Evolutionary conservation across 345 rosid genomes (phyloP), one percentile per base, ranked within the genome.

Genomic region (Euphorbia tirucalli): DNA sequence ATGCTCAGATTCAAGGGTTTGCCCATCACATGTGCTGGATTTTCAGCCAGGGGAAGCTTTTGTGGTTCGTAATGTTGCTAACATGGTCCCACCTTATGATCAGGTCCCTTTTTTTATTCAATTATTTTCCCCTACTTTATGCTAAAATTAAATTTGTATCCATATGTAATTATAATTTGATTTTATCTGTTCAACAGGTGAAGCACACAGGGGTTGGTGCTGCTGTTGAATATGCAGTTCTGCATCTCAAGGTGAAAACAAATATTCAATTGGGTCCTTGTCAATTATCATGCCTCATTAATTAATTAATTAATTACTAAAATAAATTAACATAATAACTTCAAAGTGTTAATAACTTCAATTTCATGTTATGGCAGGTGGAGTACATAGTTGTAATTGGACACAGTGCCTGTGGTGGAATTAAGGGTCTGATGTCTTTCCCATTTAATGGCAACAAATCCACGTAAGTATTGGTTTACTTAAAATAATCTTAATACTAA

Each of bases 21-120:
- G 97, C 82, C 97, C 99, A 21, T 92, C 97, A 0, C 99, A 95
- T 71, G 83, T 92, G 55, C 85, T 92, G 63, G 83, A 90, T 71
- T 83, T 92, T 35, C 89, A 95, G 37, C 99, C 99, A 3, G 97
- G 99, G 10, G 99, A 95, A 71, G 99, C 98, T 44, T 95, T 95
- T 64, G 75, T 95, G 70, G 93, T 90, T 69, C 93, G 99, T 11
- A 95, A 95, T 62, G 85, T 95, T 39, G 96, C 97, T 10, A 78
- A 78, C 46, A 69, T 73, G 74, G 81, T 78, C 57, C 77, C 81
- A 1, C 43, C 77, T 18, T 78, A 28, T 28, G 81, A 78, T 58
- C 58, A 73, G 74, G 81, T 71, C 15, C 7, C 16, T 9, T 21
- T 15, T 31, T 35, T 7, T 35, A 7, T 7, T 35, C 4, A n/a